These are phyloP conservation scores for Salisapilia sapeloensis DNA, from an alignment of 352 stramenopile species.

Conservation along the genomic window DNA sequence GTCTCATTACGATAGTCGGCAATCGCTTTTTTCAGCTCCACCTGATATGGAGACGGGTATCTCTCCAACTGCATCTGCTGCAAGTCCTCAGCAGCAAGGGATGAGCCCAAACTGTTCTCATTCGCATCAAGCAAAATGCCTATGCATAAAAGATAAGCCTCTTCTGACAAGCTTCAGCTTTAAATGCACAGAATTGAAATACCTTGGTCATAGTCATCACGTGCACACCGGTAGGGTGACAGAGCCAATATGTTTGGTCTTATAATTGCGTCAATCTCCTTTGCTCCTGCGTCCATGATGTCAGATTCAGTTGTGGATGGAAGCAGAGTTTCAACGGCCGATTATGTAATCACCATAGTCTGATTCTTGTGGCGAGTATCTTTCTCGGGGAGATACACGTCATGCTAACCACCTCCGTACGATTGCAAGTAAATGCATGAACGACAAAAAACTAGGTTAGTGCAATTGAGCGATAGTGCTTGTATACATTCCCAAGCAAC, in stretches of 20 bases:
- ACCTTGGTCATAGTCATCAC: constrained; percentile 91
- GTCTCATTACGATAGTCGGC: constrained; percentile 44
- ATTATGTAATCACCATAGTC: no score
- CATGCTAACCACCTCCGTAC: no score
- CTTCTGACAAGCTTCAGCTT: not conserved
- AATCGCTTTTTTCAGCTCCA: constrained; percentile 84
- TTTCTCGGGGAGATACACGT: no score
- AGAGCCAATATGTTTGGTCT: constrained; percentile 94
- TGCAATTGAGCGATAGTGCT: no score
- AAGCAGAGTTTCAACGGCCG: no score
- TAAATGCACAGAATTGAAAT: not conserved
- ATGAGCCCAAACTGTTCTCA: constrained; percentile 93
- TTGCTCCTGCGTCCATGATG: no score
- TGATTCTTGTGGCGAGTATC: no score
- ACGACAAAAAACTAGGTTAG: no score
- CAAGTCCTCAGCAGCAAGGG: constrained; percentile 50
- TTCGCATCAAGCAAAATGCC: constrained; percentile 96
- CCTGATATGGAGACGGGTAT: constrained; percentile 93
- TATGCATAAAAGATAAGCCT: constrained; percentile 6
- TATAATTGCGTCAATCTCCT: constrained; percentile 79
- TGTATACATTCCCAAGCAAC: no score
- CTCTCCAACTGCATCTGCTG: constrained; percentile 79
- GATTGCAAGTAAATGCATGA: no score
- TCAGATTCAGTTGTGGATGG: no score
- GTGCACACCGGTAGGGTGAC: constrained; percentile 93